Conservation (phyloP, 139 green algal species). For the Dunaliella sp. region DNA sequence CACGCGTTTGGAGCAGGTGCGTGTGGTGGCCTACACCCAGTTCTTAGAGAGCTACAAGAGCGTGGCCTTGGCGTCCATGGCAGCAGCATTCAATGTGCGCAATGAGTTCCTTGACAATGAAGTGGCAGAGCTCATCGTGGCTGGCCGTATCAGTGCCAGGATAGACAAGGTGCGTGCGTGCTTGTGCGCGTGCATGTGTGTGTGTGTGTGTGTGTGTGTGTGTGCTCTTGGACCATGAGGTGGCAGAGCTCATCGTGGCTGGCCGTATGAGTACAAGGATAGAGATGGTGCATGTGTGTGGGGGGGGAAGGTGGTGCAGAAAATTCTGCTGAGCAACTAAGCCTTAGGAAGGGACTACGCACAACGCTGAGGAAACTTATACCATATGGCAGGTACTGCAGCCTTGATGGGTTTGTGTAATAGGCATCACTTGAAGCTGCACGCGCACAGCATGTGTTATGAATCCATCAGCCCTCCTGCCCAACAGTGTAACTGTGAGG, state of each 20-base stretch:
- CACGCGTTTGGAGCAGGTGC: conserved; percentile 6
- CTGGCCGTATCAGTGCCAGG: conserved; percentile 87
- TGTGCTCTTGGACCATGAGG: conserved; percentile 60
- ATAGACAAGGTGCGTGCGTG: conserved; percentile 86
- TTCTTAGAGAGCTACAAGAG: conserved; percentile 98
- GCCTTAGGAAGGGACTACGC: too few relatives aligned
- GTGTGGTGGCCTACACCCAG: conserved; percentile 87
- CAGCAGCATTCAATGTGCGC: conserved; percentile 66
- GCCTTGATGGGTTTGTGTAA: too few relatives aligned
- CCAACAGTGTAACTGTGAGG: too few relatives aligned
- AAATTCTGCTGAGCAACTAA: too few relatives aligned
- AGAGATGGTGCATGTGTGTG: conserved; percentile 87
- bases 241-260: conserved; percentile 90
- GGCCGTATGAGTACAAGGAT: conserved; percentile 93
- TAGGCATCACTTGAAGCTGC: too few relatives aligned
- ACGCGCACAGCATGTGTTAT: too few relatives aligned
- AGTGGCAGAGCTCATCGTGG: conserved; percentile 90
- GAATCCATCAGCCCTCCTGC: too few relatives aligned
- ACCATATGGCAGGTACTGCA: too few relatives aligned
- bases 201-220: too few relatives aligned
- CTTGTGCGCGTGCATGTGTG: not conserved
- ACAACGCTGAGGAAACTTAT: too few relatives aligned
- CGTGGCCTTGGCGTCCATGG: conserved; percentile 92
- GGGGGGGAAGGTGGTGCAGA: too few relatives aligned
- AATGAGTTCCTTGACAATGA: conserved; percentile 59